phyloP scores from a whole-genome alignment of 352 stramenopile genomes.

The Saprolegnia diclina region DNA sequence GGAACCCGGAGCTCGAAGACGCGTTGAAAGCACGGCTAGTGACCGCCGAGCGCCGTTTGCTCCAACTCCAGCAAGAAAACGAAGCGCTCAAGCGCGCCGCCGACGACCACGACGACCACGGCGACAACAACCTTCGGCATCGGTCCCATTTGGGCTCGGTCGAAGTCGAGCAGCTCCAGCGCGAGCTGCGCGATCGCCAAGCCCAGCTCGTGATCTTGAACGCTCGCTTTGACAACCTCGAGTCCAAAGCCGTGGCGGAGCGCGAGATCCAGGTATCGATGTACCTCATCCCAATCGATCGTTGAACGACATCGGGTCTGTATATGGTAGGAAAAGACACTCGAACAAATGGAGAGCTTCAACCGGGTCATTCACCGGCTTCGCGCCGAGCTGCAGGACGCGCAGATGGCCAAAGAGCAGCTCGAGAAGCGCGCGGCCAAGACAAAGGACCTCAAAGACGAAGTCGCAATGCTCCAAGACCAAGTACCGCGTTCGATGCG shows the following conservation, averaged over 20 bases:
- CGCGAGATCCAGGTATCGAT: slow-evolving; percentile 66
- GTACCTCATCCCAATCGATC: background rate
- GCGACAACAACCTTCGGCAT: slow-evolving; percentile 31
- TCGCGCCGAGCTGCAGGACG: slow-evolving; percentile 72
- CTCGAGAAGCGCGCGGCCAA: slow-evolving; percentile 56
- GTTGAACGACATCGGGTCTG: too few species aligned
- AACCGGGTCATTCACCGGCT: slow-evolving; percentile 89
- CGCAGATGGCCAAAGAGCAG: slow-evolving; percentile 71
- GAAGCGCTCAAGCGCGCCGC: slow-evolving; percentile 34
- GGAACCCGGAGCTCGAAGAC: slow-evolving; percentile 44
- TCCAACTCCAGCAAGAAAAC: slow-evolving; percentile 68
- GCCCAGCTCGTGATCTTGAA: slow-evolving; percentile 81
- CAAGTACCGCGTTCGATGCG: too few species aligned
- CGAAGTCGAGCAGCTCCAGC: slow-evolving; percentile 50
- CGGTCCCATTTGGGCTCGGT: slow-evolving; percentile 22
- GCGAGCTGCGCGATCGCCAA: slow-evolving; percentile 72
- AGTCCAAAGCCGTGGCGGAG: slow-evolving; percentile 72
- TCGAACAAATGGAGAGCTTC: slow-evolving; percentile 85
- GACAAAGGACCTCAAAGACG: slow-evolving; percentile 70
- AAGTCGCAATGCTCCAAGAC: slow-evolving; percentile 61
- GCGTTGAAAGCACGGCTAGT: slow-evolving; percentile 67
- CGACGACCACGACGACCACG: slow-evolving; percentile 37
- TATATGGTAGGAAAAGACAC: slow-evolving; percentile 75
- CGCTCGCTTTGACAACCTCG: slow-evolving; percentile 84
- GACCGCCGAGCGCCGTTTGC: slow-evolving; percentile 59